These are phyloP conservation scores for Aspergillus nanangensis DNA, from an alignment of 495 filamentous ascomycete genomes.

Conservation along the genomic window DNA sequence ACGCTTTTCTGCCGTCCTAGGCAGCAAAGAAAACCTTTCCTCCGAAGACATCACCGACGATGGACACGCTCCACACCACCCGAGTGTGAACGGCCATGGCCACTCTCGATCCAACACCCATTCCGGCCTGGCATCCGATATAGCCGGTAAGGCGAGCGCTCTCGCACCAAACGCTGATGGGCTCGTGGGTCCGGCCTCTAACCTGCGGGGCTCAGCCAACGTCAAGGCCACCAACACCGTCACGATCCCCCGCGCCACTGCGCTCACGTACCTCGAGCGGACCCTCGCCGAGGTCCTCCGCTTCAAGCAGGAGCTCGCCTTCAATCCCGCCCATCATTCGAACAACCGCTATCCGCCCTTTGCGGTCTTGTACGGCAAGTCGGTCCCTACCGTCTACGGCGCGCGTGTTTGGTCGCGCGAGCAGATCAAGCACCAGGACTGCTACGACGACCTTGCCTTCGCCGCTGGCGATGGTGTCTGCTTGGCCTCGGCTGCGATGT, in stretches of 20 bases:
- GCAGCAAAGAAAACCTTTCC: conserved; percentile 15
- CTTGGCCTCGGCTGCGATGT: conserved; percentile 78
- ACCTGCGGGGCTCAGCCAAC: conserved; percentile 23
- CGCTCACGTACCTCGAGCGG: conserved; percentile 69
- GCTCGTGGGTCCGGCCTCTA: conserved; percentile 28
- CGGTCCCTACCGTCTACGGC: conserved; percentile 77
- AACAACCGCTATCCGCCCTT: conserved; percentile 75
- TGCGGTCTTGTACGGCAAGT: conserved; percentile 84
- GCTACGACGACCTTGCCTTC: conserved; percentile 86
- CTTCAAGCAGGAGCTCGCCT: conserved; percentile 71
- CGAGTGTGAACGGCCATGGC: conserved; percentile 17
- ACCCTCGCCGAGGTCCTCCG: conserved; percentile 64
- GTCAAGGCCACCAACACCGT: conserved; percentile 35
- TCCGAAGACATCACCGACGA: conserved; percentile 12
- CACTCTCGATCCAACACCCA: neutral
- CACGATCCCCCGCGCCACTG: conserved; percentile 47
- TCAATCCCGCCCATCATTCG: conserved; percentile 52
- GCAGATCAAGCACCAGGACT: conserved; percentile 67
- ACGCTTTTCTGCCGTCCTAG: conserved; percentile 31
- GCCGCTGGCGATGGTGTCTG: conserved; percentile 87
- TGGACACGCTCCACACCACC: conserved; percentile 8
- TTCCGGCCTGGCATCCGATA: conserved; percentile 9
- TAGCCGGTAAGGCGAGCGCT: conserved; percentile 8
- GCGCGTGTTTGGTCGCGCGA: conserved; percentile 65
- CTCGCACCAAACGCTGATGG: conserved; percentile 29